These are phyloP conservation scores for Opeltia flavorubescens DNA, from an alignment of 495 filamentous ascomycete genomes.

Conservation along the genomic window DNA sequence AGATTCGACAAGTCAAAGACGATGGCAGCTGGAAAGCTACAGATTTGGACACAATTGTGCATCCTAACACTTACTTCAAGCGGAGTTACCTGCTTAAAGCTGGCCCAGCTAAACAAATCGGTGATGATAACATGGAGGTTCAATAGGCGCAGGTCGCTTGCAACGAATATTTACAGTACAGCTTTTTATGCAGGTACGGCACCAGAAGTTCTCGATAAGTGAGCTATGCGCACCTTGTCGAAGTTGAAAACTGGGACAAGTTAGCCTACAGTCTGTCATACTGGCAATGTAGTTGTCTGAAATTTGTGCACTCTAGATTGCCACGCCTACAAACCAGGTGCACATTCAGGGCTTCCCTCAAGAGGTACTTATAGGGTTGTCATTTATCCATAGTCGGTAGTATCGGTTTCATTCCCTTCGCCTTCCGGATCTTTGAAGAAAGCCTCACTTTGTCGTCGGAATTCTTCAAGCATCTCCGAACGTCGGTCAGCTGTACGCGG, in stretches of 20 bases:
- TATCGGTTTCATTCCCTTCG: constrained; percentile 20
- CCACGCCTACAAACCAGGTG: too few species aligned
- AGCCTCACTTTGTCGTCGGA: constrained; percentile 44
- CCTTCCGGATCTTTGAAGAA: constrained; percentile 37
- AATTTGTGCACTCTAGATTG: too few species aligned
- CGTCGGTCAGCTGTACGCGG: constrained; percentile 12
- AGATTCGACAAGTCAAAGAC: constrained; percentile 82
- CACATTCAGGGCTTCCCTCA: too few species aligned
- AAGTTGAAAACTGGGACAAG: too few species aligned
- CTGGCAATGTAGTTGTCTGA: too few species aligned
- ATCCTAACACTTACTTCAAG: constrained; percentile 97
- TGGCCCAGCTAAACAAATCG: constrained; percentile 11
- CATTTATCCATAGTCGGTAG: constrained; percentile 8
- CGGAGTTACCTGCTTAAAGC: constrained; percentile 73
- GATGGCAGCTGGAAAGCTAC: constrained; percentile 58
- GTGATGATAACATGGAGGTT: constrained; percentile 15
- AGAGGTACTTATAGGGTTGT: too few species aligned
- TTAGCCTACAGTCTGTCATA: too few species aligned
- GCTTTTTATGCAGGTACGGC: too few species aligned
- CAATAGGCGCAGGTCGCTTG: too few species aligned
- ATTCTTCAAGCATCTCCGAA: constrained; percentile 39
- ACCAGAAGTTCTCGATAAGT: too few species aligned
- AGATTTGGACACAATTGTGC: constrained; percentile 87
- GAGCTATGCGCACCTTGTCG: too few species aligned
- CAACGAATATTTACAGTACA: too few species aligned